A percentile compares a stretch with the other conserved stretches of the same genome.
These are phyloP conservation scores for Fraxinus baroniana DNA, from an alignment of 305 asterid genomes.

Conservation along the genomic window DNA sequence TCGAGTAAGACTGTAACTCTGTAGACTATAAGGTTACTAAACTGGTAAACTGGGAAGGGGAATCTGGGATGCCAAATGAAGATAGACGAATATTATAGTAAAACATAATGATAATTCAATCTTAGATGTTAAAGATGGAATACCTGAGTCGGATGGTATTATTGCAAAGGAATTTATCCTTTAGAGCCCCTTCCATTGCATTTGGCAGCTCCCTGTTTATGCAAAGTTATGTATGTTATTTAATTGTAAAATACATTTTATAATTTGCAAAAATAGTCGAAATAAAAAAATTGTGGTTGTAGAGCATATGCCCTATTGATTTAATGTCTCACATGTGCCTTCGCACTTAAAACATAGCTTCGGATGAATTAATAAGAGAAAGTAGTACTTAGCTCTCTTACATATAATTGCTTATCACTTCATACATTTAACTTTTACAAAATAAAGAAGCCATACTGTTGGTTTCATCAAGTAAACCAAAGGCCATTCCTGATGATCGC, in stretches of 20 bases:
- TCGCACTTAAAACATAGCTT: too few species aligned
- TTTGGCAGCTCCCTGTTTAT: too few species aligned
- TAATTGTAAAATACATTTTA: too few species aligned
- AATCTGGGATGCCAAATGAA: background rate
- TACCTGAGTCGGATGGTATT: background rate
- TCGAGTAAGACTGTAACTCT: background rate
- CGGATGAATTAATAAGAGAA: too few species aligned
- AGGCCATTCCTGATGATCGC: background rate
- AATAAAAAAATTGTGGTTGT: too few species aligned
- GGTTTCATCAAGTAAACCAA: background rate
- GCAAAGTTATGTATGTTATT: too few species aligned
- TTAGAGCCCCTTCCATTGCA: background rate
- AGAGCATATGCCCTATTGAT: too few species aligned
- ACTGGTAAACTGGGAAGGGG: background rate
- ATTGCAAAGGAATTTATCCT: too few species aligned
- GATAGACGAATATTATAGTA: background rate
- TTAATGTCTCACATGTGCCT: too few species aligned
- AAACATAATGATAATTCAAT: background rate
- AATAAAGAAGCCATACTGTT: background rate
- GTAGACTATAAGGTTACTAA: background rate
- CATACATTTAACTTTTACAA: background rate
- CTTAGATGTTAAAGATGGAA: background rate
- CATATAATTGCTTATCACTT: too few species aligned
- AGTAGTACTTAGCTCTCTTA: too few species aligned
- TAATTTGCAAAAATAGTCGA: too few species aligned